Percentiles rank a stretch among this genome's conserved stretches.
Conservation (phyloP, 192 early-diverging fungal species). For the Linnemannia elongata region DNA sequence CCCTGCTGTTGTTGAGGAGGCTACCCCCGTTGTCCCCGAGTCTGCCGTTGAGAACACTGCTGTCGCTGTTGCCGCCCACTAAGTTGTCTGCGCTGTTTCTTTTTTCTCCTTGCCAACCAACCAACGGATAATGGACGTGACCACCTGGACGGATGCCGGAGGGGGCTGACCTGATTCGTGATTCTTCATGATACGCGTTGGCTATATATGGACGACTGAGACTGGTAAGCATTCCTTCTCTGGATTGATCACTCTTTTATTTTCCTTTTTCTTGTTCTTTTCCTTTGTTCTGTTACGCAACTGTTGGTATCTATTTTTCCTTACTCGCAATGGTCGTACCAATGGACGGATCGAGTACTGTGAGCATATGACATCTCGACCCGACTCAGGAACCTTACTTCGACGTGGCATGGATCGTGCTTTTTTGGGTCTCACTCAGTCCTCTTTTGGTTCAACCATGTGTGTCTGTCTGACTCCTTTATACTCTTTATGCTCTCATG, state of each 20-base stretch:
- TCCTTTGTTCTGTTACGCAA: background rate
- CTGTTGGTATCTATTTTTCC: background rate
- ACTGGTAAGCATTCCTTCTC: conserved; percentile 12
- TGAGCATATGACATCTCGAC: conserved; percentile 33
- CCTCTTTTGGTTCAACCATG: background rate
- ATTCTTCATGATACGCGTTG: background rate
- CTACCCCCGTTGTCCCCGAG: conserved; percentile 1
- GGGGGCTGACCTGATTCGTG: conserved; percentile 6
- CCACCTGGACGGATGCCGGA: background rate
- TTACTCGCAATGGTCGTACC: conserved; percentile 26
- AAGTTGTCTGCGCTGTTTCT: background rate
- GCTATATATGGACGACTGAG: conserved; percentile 14
- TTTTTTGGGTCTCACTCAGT: background rate
- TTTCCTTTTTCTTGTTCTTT: background rate
- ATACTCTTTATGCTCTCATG: background rate
- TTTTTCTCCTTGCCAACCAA: background rate
- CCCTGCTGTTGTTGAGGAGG: conserved; percentile 18
- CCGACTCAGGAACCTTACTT: conserved; percentile 38
- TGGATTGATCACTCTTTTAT: background rate
- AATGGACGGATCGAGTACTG: conserved; percentile 18
- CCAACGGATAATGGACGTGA: background rate
- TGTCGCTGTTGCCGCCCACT: conserved; percentile 27
- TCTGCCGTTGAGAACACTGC: conserved; percentile 13
- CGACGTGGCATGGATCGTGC: conserved; percentile 47
- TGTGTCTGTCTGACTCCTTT: background rate